These are phyloP conservation scores for Leccinum fallax DNA, from an alignment of 1,284 basidiomycete genomes.

Conservation along the genomic window DNA sequence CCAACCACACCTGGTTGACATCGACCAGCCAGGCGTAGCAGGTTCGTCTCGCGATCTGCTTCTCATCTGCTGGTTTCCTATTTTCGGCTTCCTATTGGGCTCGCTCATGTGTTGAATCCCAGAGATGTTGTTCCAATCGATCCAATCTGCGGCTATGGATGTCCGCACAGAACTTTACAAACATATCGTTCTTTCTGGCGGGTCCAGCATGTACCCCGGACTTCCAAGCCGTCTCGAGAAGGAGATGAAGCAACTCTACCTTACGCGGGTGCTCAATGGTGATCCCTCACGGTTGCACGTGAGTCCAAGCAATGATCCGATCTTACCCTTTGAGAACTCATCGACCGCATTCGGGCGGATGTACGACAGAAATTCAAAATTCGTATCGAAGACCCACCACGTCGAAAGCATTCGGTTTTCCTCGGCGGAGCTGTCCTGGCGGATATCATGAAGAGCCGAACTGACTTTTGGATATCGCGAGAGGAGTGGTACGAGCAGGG, in stretches of 20 bases:
- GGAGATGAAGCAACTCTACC: constrained; percentile 99
- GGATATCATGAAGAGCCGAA: constrained; percentile 96
- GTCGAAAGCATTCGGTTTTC: constrained; percentile 99
- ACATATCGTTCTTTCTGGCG: constrained; percentile 96
- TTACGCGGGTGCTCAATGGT: constrained; percentile 86
- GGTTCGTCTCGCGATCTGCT: constrained; percentile 46
- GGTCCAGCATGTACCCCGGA: constrained; percentile 98
- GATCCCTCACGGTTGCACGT: constrained; percentile 88
- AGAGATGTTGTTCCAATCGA: constrained; percentile 97
- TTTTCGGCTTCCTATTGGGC: not conserved
- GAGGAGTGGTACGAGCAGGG: constrained; percentile 96
- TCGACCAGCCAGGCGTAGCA: constrained; percentile 97
- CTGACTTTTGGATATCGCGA: constrained; percentile 94
- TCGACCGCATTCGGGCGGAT: not conserved
- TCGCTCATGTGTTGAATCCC: constrained; percentile 24
- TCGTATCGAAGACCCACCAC: constrained; percentile 95
- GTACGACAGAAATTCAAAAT: constrained; percentile 93
- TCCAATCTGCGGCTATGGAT: constrained; percentile 92
- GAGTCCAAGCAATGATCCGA: constrained; percentile 36
- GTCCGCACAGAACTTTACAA: constrained; percentile 93
- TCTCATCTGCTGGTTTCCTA: not conserved
- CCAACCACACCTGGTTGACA: constrained; percentile 97
- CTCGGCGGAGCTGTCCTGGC: constrained; percentile 94
- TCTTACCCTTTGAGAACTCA: not conserved
- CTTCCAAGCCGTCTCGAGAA: constrained; percentile 96